A percentile compares a stretch with the other conserved stretches of the same genome.
These are phyloP conservation scores for Neonectria coccinea DNA, from an alignment of 2,329 filamentous ascomycete species.

Conservation along the genomic window DNA sequence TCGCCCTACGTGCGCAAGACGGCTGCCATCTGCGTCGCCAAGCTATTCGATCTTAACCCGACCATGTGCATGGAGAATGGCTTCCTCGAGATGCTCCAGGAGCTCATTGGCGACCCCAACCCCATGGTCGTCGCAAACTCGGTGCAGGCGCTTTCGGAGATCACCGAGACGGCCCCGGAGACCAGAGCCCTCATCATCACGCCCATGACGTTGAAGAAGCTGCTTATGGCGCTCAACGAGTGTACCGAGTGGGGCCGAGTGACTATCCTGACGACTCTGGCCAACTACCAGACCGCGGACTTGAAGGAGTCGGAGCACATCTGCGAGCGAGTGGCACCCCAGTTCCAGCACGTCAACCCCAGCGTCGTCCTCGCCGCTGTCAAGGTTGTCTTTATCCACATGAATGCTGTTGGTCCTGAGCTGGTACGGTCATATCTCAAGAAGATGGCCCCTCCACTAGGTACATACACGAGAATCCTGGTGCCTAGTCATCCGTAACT, in stretches of 20 bases:
- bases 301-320: constrained; percentile 98
- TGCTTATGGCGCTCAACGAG: constrained; percentile 95
- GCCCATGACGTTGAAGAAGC: constrained; percentile 87
- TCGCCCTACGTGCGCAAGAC: constrained; percentile 99
- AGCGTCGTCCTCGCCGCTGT: constrained; percentile 97
- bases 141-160: constrained; percentile 92
- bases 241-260: constrained; percentile 99
- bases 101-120: constrained; percentile 96
- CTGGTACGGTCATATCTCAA: constrained; percentile 88
- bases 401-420: constrained; percentile 84
- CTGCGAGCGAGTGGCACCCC: constrained; percentile 93
- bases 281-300: constrained; percentile 88
- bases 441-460: constrained; percentile 97
- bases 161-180: constrained; percentile 89
- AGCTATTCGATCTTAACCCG: constrained; percentile 95
- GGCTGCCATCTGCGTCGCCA: constrained; percentile 96
- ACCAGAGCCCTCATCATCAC: constrained; percentile 88
- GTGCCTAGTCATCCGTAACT: neutral
- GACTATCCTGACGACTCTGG: constrained; percentile 89
- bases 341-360: constrained; percentile 98
- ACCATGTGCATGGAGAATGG: constrained; percentile 95
- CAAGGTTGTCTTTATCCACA: constrained; percentile 97
- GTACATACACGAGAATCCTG: constrained; percentile 60
- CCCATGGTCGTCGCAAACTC: constrained; percentile 99
- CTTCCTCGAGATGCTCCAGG: constrained; percentile 92